These are phyloP conservation scores for Scedosporium apiospermum DNA, from an alignment of 2,329 filamentous ascomycete species.

Conservation along the genomic window DNA sequence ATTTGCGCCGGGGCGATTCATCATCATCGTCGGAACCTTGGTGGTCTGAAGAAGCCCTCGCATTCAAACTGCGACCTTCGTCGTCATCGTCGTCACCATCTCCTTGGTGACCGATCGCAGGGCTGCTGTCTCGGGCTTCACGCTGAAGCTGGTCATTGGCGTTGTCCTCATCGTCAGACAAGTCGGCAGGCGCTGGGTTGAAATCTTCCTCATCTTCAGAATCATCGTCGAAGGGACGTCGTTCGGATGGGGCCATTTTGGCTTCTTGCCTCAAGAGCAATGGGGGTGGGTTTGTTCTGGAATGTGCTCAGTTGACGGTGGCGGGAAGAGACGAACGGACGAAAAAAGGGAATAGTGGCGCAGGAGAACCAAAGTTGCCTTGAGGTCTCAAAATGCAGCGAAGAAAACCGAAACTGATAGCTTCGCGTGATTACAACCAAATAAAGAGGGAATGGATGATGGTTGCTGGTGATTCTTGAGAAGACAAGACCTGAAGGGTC, in stretches of 20 bases:
- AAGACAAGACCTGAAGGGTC: not conserved
- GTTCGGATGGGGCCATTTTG: conserved; percentile 38
- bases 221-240: conserved; percentile 42
- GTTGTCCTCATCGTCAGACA: conserved; percentile 59
- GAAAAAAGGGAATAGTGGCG: not conserved
- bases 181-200: conserved; percentile 67
- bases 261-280: not conserved
- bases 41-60: conserved; percentile 9
- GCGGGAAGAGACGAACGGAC: not conserved
- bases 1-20: conserved; percentile 29
- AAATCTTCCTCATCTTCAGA: conserved; percentile 80
- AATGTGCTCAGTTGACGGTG: not conserved
- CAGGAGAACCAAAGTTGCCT: not conserved
- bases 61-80: conserved; percentile 10
- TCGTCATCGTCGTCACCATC: conserved; percentile 15
- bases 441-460: not conserved
- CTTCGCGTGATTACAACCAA: not conserved
- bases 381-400: too few species aligned
- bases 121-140: conserved; percentile 5
- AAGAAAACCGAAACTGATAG: too few species aligned
- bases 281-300: too few species aligned
- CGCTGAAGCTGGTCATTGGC: conserved; percentile 17
- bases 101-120: conserved; percentile 12
- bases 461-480: not conserved
- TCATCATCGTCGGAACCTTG: conserved; percentile 23